Evolutionary conservation across 352 stramenopile genomes (phyloP), one percentile per base, ranked within the genome.

Genomic region (Phytopythium delawarense): DNA sequence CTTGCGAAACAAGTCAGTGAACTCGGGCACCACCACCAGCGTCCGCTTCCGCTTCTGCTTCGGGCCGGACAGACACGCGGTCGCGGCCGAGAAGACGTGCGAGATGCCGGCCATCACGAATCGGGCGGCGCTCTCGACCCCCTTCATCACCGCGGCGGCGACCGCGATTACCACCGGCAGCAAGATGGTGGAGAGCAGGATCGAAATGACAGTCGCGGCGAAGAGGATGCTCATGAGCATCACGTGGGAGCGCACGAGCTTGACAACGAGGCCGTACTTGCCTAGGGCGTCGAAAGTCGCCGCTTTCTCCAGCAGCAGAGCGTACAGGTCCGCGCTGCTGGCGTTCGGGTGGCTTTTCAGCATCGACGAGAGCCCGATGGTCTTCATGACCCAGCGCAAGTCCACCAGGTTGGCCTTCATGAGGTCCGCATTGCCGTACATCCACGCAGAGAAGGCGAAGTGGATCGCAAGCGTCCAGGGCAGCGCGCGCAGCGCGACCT

Each of bases 351-450:
- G 60, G 0, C 66, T 49, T 15, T 53, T 45, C 7, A 80, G n/a
- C 7, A 77, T 30, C 25, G 54, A 50, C 0, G 46, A 59, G 13
- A 83, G 35, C 4, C 73, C 71, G 18, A 83, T 30, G 0, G 60
- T 45, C 16, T 58, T 58, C 4, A 84, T 52, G 0, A 82, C 53
- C 62, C 61, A 80, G 16, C 56, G 51, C 28, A 87, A 11, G 28
- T 81, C 57, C 12, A 84, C 28, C 61, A 78, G 63, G 5, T 49
- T 37, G 11, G 55, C 40, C 40, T 86, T 74, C 57, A 94, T 71
- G 18, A 94, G 68, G 2, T 81, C 65, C n/a, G 78, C 74, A 55
- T 93, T 92, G 44, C 86, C 84, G 42, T 92, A 95, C 84, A 92
- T 91, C 86, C 86, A 95, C 23, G 76, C 79, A 0, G 86, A 93